Conservation (phyloP, 176 grass and related monocot genomes). For the Oryza coarctata region DNA sequence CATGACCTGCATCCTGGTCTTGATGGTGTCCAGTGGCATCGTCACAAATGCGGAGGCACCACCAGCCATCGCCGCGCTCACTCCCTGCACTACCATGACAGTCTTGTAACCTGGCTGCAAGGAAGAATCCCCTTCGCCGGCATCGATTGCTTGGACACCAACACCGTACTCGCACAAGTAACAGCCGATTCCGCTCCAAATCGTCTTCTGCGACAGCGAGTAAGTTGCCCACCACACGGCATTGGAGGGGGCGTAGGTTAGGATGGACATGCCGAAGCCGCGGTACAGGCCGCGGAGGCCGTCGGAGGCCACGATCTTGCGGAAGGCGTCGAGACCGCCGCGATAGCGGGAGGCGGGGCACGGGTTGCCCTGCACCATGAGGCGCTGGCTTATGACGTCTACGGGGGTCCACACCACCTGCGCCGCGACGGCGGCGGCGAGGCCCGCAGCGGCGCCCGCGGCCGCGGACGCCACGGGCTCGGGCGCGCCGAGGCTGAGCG, state of each 20-base stretch:
- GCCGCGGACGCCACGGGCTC: constrained; percentile 49
- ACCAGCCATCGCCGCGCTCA: constrained; percentile 63
- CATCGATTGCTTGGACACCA: constrained; percentile 49
- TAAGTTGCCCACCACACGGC: constrained; percentile 84
- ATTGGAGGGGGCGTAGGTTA: constrained; percentile 82
- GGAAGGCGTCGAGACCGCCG: constrained; percentile 66
- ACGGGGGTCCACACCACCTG: constrained; percentile 83
- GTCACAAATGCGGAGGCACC: constrained; percentile 60
- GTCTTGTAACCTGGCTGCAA: constrained; percentile 63
- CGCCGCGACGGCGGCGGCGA: constrained; percentile 51
- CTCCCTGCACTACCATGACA: constrained; percentile 67
- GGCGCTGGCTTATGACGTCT: constrained; percentile 74
- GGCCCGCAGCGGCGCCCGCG: constrained; percentile 39
- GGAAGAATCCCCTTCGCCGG: constrained; percentile 29
- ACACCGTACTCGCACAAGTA: constrained; percentile 58
- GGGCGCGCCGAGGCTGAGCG: constrained; percentile 39
- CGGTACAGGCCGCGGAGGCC: constrained; percentile 69
- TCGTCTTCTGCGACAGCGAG: constrained; percentile 59
- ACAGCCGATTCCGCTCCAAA: constrained; percentile 67
- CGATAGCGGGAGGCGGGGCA: constrained; percentile 47
- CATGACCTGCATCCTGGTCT: constrained; percentile 94
- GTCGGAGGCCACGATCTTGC: constrained; percentile 56
- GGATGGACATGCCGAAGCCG: constrained; percentile 80
- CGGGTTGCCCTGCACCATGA: constrained; percentile 73
- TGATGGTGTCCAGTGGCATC: constrained; percentile 85